Conservation (phyloP, 306 rosid species). For the Astragalus glycyphyllos region DNA sequence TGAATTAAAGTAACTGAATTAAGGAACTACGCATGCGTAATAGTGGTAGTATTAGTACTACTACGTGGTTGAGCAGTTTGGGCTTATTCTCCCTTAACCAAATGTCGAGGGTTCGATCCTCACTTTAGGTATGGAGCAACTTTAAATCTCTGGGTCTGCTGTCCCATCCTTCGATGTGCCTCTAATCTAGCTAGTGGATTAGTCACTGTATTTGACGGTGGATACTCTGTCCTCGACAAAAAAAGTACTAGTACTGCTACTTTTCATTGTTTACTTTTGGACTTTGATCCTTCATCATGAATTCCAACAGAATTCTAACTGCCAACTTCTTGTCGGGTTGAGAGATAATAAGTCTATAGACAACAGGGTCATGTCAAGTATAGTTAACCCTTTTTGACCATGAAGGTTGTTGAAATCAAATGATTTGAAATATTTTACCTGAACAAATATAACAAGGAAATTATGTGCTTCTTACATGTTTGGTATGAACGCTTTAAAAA, state of each 20-base stretch:
- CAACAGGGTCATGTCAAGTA: constrained; percentile 22
- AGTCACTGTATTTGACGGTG: too few relatives aligned
- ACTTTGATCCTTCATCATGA: constrained; percentile 48
- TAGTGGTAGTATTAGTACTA: too few relatives aligned
- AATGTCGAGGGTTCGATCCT: too few relatives aligned
- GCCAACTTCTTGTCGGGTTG: constrained; percentile 58
- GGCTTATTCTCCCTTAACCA: too few relatives aligned
- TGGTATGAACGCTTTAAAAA: neutral
- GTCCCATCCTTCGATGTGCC: too few relatives aligned
- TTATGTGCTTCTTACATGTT: constrained; percentile 26
- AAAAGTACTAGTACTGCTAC: too few relatives aligned
- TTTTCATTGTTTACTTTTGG: constrained; percentile 24
- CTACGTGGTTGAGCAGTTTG: too few relatives aligned
- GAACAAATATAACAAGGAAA: neutral
- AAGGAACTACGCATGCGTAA: constrained; percentile 50
- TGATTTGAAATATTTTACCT: constrained; percentile 21
- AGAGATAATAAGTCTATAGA: constrained; percentile 34
- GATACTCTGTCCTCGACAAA: too few relatives aligned
- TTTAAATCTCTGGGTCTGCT: too few relatives aligned
- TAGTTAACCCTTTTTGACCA: constrained; percentile 48
- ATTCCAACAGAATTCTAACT: constrained; percentile 63
- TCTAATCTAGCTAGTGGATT: too few relatives aligned
- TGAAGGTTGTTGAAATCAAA: neutral
- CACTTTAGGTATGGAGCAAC: too few relatives aligned
- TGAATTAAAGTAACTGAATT: constrained; percentile 46